Base-by-base conservation (phyloP, 2,329 filamentous ascomycete genomes). In the Colletotrichum graminicola region DNA sequence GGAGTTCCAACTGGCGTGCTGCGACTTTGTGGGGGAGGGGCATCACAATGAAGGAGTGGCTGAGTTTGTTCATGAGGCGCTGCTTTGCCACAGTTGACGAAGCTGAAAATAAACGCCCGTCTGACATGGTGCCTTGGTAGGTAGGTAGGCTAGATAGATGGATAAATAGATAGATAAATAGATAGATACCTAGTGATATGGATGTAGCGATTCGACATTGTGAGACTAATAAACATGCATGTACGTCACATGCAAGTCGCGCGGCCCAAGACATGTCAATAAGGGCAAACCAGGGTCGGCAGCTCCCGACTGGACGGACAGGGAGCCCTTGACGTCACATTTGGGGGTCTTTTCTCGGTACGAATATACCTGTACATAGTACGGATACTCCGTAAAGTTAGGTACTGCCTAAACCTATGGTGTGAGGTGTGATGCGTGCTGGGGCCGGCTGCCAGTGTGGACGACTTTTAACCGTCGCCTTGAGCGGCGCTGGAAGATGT, bases 201-300 rank as follows among this genome's bases (percentile, higher is more conserved):
- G 3, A 21, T 45, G 34, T 16, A 16, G 34, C 4, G 29, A 56
- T 56, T 56, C 16, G 32, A 21, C 49, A 29, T 29, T 29, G 49
- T 18, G 49, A 51, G 49, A 18, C 49, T 10, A 18, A 52, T 11
- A 26, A 29, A n/a, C 21, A 23, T n/a, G 45, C 32, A 14, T 55
- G 23, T 71, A 71, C 68, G 68, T 71, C 68, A 71, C 65, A 68
- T 71, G 65, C 59, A 51, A 63, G 62, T 60, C 52, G 32, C 59
- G 32, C 64, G 47, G 59, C 45, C 41, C 45, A 47, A 47, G 45
- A 47, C 45, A 68, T 6, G 52, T 8, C 52, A 32, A 10, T 23
- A 23, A 47, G 45, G 21, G 12, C 21, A 43, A 60, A 55, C 68
- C 59, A 60, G 68, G 68, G 68, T 71, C 65, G 68, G 68, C 52